phyloP scores from a whole-genome alignment of 2,329 filamentous ascomycete genomes.

The Xylariaceae sp. region DNA sequence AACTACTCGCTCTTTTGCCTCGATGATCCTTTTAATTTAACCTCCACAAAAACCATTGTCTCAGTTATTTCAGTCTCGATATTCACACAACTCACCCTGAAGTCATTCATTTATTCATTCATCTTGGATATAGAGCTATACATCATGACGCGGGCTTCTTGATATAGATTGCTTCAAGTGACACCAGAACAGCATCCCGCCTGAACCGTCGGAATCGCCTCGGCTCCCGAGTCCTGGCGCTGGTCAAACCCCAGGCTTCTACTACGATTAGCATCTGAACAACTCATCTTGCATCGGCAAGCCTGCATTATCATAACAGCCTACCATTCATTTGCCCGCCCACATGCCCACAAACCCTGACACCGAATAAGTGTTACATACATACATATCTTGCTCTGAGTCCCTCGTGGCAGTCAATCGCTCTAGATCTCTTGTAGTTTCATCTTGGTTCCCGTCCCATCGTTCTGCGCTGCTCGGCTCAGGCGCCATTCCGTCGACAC shows the following conservation, averaged over 20 bases:
- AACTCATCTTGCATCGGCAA: constrained; percentile 30
- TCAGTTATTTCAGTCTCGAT: not conserved
- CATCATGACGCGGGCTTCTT: too few species aligned
- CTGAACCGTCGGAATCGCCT: constrained; percentile 9
- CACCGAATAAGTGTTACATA: constrained; percentile 18
- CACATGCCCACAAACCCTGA: constrained; percentile 6
- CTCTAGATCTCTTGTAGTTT: not conserved
- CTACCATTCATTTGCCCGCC: constrained; percentile 20
- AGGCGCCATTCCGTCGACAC: not conserved
- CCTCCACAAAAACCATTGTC: constrained; percentile 1
- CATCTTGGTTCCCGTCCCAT: not conserved
- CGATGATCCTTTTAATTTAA: not conserved
- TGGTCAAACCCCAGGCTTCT: constrained; percentile 4
- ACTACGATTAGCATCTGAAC: constrained; percentile 15
- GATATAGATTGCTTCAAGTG: constrained; percentile 3
- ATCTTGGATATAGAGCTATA: too few species aligned
- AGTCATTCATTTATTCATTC: constrained; percentile 15
- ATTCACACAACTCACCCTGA: not conserved
- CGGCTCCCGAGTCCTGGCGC: constrained; percentile 13
- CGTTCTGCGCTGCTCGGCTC: not conserved
- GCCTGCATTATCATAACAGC: constrained; percentile 13
- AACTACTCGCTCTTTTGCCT: not conserved
- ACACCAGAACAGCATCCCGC: not conserved
- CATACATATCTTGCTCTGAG: constrained; percentile 1
- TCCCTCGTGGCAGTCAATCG: constrained; percentile 8